Conservation (phyloP, 2,329 filamentous ascomycete species). For the Ophiostoma pallidulum region DNA sequence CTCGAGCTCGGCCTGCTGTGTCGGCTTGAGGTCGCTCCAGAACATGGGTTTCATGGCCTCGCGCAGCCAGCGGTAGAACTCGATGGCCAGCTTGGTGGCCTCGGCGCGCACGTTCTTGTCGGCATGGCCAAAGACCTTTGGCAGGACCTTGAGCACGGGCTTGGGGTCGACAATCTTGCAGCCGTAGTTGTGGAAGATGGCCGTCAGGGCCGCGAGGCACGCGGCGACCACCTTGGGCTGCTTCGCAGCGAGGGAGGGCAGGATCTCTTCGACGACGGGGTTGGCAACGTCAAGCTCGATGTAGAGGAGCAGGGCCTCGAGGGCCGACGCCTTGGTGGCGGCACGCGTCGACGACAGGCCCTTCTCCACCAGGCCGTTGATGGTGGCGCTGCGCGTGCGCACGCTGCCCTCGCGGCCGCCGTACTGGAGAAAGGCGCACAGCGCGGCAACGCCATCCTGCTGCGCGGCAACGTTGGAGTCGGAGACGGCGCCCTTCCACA, state of each 20-base stretch:
- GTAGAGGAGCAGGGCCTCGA: conserved; percentile 80
- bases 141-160: conserved; percentile 75
- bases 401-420: conserved; percentile 70
- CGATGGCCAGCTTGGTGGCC: conserved; percentile 81
- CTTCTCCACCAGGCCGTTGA: conserved; percentile 81
- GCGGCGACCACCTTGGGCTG: conserved; percentile 75
- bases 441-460: conserved; percentile 77
- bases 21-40: conserved; percentile 89
- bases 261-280: conserved; percentile 80
- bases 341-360: conserved; percentile 79
- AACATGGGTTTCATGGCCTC: conserved; percentile 98
- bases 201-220: conserved; percentile 64
- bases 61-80: conserved; percentile 92
- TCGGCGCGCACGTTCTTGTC: conserved; percentile 98
- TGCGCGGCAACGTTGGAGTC: conserved; percentile 97
- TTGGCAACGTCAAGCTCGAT: conserved; percentile 81
- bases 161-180: conserved; percentile 94
- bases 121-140: conserved; percentile 89
- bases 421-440: conserved; percentile 88
- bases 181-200: conserved; percentile 87
- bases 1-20: conserved; percentile 89
- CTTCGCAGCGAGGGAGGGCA: conserved; percentile 77
- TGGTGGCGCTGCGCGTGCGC: conserved; percentile 65
- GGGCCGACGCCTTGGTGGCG: conserved; percentile 74
- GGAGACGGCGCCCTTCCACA: conserved; percentile 88